These are phyloP conservation scores for Aspergillus taichungensis DNA, from an alignment of 495 filamentous ascomycete genomes.

Conservation along the genomic window DNA sequence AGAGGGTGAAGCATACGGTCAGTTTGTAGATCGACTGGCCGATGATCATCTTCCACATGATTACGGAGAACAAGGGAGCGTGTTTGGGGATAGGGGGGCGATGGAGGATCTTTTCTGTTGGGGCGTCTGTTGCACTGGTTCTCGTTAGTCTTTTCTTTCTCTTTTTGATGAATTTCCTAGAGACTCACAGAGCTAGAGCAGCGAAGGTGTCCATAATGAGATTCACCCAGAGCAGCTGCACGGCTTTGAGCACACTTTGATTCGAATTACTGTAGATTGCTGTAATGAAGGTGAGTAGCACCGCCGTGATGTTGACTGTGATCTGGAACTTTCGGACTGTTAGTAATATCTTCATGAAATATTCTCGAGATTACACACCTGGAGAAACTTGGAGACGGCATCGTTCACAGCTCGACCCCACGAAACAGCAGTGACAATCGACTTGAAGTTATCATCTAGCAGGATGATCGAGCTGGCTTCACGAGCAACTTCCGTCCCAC, in stretches of 20 bases:
- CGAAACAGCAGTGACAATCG: constrained; percentile 80
- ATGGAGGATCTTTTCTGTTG: constrained; percentile 67
- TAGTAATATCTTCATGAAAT: too few relatives aligned
- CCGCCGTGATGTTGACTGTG: constrained; percentile 85
- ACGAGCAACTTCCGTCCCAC: constrained; percentile 85
- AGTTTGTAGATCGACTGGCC: constrained; percentile 81
- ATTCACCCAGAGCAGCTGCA: constrained; percentile 88
- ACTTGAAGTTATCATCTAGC: constrained; percentile 85
- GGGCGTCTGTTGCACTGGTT: constrained; percentile 62
- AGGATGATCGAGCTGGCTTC: constrained; percentile 88
- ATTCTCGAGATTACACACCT: constrained; percentile 18
- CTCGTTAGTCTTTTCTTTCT: too few relatives aligned
- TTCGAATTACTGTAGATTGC: constrained; percentile 58
- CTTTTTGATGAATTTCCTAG: too few relatives aligned
- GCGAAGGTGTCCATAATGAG: constrained; percentile 93
- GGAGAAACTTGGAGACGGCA: constrained; percentile 81
- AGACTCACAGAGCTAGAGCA: constrained; percentile 54
- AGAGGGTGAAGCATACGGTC: constrained; percentile 64
- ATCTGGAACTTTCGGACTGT: constrained; percentile 54
- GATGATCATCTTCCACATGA: constrained; percentile 96
- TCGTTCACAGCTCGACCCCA: constrained; percentile 91
- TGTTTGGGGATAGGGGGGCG: constrained; percentile 77
- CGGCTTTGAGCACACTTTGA: constrained; percentile 68
- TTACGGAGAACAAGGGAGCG: constrained; percentile 66
- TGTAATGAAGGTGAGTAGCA: constrained; percentile 73